These are phyloP conservation scores for Mycena floridula DNA, from an alignment of 768 basidiomycete genomes.

Conservation along the genomic window DNA sequence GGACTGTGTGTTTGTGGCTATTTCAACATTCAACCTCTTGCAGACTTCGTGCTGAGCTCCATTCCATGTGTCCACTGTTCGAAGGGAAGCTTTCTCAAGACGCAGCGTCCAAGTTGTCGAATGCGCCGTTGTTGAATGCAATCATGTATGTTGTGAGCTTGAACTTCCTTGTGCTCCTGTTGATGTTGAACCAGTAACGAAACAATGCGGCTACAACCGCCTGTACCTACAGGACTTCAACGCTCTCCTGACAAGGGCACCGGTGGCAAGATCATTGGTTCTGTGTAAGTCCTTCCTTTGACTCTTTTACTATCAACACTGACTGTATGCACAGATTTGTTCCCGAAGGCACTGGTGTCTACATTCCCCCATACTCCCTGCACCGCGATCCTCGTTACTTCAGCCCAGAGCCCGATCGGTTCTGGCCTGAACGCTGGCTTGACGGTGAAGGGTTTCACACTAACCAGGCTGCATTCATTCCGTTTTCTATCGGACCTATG, in stretches of 20 bases:
- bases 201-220: constrained; percentile 32
- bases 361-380: constrained; percentile 29
- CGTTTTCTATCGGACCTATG: constrained; percentile 35
- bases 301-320: neutral
- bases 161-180: neutral
- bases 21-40: constrained; percentile 18
- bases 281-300: constrained; percentile 14
- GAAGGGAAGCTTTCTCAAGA: constrained; percentile 12
- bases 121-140: constrained; percentile 29
- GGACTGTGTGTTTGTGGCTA: constrained; percentile 17
- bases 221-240: constrained; percentile 27
- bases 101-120: constrained; percentile 14
- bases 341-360: constrained; percentile 27
- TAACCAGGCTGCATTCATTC: constrained; percentile 28
- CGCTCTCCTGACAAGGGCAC: constrained; percentile 21
- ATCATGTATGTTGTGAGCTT: constrained; percentile 20
- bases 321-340: constrained; percentile 25
- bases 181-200: constrained; percentile 26
- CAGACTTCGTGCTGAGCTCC: constrained; percentile 29
- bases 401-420: constrained; percentile 29
- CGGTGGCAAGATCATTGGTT: constrained; percentile 23
- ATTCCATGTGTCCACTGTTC: constrained; percentile 18
- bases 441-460: constrained; percentile 7
- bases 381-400: constrained; percentile 36
- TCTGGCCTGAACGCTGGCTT: constrained; percentile 39